Base-by-base conservation (phyloP, 164 flowering plant species). In the Liquidambar formosana region DNA sequence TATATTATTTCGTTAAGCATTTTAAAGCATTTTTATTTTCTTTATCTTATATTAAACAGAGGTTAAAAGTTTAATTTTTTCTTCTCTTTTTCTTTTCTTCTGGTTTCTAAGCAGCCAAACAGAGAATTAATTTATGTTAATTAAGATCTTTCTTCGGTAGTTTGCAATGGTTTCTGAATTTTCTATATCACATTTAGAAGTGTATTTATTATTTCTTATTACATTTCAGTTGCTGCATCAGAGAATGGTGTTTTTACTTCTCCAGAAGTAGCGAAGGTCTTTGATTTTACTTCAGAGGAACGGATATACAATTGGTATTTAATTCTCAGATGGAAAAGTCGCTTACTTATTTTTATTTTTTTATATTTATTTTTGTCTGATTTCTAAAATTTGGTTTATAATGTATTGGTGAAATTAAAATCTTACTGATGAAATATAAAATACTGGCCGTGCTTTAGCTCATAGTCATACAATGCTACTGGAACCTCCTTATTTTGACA, bases 251-350 rank as follows among this genome's bases (percentile, higher is more conserved):
- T 79, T 4, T 92, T 89, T 73, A 86, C 87, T 51, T 89, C 97
- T 43, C 96, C 97, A 1, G 90, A 84, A 77, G 68, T 73, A 0
- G 83, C 87, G 18, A 94, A 94, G 74, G 56, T 89, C 1, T 92
- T 94, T 53, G 98, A 94, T 69, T 94, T 94, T 70, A 71, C 85
- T 21, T 68, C 87, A 0, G 98, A 94, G 71, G 98, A 94, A 63
- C 78, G 93, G 43, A 94, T 94, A 61, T 94, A 94, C 71, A 90
- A 83, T 26, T 94, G 97, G 98, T 94, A 89, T 53, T 57, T 41
- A 47, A 9, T 75, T 48, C n/a, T 66, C 47, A 33, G 25, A 15
- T 22, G 25, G 22, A 21, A 49, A 47, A 52, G 27, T 28, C n/a
- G 51, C 15, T n/a, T 10, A 14, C n/a, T 57, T 46, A 26, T 28